Evolutionary conservation across 805 yeast genomes (phyloP).

Genomic region (Wickerhamomyces chambardii): DNA sequence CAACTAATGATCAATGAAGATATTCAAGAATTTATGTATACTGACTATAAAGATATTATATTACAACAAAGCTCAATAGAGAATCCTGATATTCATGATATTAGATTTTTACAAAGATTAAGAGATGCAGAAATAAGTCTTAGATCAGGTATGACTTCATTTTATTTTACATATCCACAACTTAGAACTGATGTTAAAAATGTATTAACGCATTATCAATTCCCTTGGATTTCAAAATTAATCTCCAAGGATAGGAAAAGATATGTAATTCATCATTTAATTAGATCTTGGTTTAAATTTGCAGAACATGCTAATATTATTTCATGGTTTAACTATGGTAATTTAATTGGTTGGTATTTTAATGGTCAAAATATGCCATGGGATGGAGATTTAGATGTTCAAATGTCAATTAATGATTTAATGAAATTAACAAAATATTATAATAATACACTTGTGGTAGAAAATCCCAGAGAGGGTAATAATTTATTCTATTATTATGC

Average conservation of each 20-base stretch:
- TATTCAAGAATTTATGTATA: not conserved
- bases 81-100: not conserved
- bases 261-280: not conserved
- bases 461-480: conserved; percentile 23
- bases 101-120: not conserved
- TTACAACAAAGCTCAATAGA: not conserved
- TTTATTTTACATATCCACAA: not conserved
- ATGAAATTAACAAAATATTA: conserved; percentile 30
- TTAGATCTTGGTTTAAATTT: conserved; percentile 1
- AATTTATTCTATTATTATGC: conserved; percentile 32
- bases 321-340: conserved; percentile 1
- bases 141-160: not conserved
- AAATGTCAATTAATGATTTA: conserved; percentile 40
- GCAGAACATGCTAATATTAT: not conserved
- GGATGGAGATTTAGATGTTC: conserved; percentile 48
- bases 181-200: not conserved
- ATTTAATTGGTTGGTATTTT: conserved; percentile 30
- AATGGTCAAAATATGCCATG: conserved; percentile 44
- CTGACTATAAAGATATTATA: not conserved
- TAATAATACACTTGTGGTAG: conserved; percentile 35
- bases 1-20: no score
- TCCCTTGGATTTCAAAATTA: not conserved
- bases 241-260: not conserved
- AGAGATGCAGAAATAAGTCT: not conserved
- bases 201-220: not conserved